Base-by-base conservation (phyloP, 306 rosid genomes). In the Pueraria montana region DNA sequence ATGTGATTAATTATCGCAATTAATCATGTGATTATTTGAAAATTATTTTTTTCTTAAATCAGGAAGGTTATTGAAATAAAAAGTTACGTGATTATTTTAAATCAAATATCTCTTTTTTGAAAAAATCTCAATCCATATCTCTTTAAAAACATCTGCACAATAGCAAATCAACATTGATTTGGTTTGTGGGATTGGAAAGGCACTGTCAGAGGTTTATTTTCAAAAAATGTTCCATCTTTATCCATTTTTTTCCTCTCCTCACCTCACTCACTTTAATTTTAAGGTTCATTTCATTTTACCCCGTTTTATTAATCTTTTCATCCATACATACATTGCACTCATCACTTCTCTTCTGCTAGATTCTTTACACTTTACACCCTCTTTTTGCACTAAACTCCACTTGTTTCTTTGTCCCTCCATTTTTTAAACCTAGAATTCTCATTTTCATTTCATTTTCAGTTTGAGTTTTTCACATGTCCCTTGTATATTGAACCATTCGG, bases 201-300 rank as follows among this genome's bases (percentile, higher is more conserved):
- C 46, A 30, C 43, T 7, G 99, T 96, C 99, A 92, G 99, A 91
- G 71, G 72, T 84, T 92, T 30, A 40, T 88, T 88, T 88, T 79
- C 65, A 80, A 77, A 64, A 46, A 70, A 84, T 82, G 80, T 80
- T 61, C 82, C 23, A 67, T 74, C 85, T 90, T 91, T 87, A 86
- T 78, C 91, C 85, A 55, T 63, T 64, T 13, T 27, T 71, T 73
- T 20, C 7, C 4, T 27, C 12, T 14, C n/a, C n/a, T n/a, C n/a
- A n/a, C n/a, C n/a, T n/a, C n/a, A n/a, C n/a, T n/a, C 40, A 24
- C 38, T 82, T 65, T 72, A 73, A 78, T 82, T 34, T 83, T 72
- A 8, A 65, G 78, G 32, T 81, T 17, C 46, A 42, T 42, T 36
- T 36, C 6, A 3, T 20, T 24, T 67, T 75, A 80, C 67, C 8